Base-by-base conservation (phyloP, 179 eudicot species). In the Carnegiea gigantea region DNA sequence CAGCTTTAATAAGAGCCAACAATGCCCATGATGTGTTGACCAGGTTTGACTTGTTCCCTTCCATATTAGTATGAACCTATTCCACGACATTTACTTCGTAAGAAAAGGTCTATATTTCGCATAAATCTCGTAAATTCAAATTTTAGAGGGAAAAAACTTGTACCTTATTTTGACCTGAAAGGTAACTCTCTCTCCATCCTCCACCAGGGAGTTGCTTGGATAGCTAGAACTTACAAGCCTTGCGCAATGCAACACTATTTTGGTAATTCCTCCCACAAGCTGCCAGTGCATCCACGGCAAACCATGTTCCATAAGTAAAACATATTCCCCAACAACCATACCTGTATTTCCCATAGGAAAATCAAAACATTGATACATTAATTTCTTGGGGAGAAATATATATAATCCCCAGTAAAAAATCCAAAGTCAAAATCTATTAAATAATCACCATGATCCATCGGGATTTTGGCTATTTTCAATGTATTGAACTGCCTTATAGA, bases 21-120 rank as follows among this genome's bases (percentile, higher is more conserved):
- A 91, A 70, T 20, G 96, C 96, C 93, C 96, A 92, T 20, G 93
- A 86, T 36, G 96, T 91, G 26, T 92, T 90, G 70, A 92, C 96
- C 88, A 89, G 80, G 80, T 89, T 91, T 48, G 96, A 88, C 54
- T 83, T 82, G 72, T 88, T 81, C 48, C 88, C 92, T 86, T 91
- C 88, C 33, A 92, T 24, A 75, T 91, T 88, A 44, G 91, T 91
- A 71, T 89, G 89, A 13, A 86, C 82, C 91, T 89, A 82, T 81
- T 76, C 17, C 72, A 54, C 3, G 7, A 40, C 43, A 40, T 40
- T 40, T 40, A 40, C 43, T 4, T 40, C 43, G 7, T 4, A 40
- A 40, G 43, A 40, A 1, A 30, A 30, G 33, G 33, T 2, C 33
- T 30, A 30, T 30, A 30, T 30, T 2, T 44, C 48, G 7, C 10